Percentiles rank a stretch among this genome's conserved stretches.
phyloP scores from a whole-genome alignment of 1,284 basidiomycete genomes.

The Ceratobasidium sp. region DNA sequence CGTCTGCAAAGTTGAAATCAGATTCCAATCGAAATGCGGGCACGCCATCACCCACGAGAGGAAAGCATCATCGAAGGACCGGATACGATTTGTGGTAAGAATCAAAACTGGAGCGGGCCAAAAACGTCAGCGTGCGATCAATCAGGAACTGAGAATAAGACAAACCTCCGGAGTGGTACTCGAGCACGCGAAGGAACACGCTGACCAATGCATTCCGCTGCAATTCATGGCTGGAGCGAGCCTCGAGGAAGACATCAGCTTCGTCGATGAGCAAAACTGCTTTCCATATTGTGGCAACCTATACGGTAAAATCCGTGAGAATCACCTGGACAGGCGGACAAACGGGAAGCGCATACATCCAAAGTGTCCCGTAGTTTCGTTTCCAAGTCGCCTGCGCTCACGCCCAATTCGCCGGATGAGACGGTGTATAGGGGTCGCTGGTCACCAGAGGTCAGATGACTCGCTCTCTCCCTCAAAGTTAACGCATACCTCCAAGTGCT shows the following conservation, averaged over 20 bases:
- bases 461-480: conserved; percentile 9
- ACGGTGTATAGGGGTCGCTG: conserved; percentile 39
- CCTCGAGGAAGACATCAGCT: conserved; percentile 41
- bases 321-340: not conserved
- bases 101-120: conserved; percentile 40
- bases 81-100: conserved; percentile 46
- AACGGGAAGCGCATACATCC: conserved; percentile 15
- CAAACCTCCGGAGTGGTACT: conserved; percentile 42
- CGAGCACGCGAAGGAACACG: conserved; percentile 43
- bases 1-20: conserved; percentile 8
- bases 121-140: conserved; percentile 6
- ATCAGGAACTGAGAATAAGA: not conserved
- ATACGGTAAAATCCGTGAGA: conserved; percentile 30
- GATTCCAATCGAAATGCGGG: not conserved
- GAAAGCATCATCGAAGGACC: conserved; percentile 45
- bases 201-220: conserved; percentile 45
- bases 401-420: conserved; percentile 42
- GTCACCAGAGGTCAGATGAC: conserved; percentile 5
- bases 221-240: conserved; percentile 38
- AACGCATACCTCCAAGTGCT: conserved; percentile 39
- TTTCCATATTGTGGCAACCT: conserved; percentile 40
- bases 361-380: conserved; percentile 27
- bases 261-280: conserved; percentile 39
- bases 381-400: conserved; percentile 22
- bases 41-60: conserved; percentile 32